Evolutionary conservation across 2,329 filamentous ascomycete species (phyloP).

Genomic region (Monosporascus ibericus): DNA sequence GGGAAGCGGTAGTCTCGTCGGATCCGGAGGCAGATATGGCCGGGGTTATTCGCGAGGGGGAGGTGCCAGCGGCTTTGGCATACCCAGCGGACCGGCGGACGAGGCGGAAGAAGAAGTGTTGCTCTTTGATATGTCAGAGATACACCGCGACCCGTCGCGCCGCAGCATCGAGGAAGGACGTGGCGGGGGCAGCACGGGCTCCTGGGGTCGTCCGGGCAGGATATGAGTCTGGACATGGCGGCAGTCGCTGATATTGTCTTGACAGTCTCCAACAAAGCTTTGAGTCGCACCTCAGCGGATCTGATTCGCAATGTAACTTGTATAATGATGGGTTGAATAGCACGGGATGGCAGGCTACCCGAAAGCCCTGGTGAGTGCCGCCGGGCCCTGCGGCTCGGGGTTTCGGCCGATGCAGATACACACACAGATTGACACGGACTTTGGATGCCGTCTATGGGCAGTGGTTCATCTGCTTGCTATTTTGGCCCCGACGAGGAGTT

Average conservation of each 20-base stretch:
- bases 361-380: no score
- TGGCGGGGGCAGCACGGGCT: conserved; percentile 32
- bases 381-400: no score
- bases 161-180: conserved; percentile 52
- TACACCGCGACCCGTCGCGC: conserved; percentile 50
- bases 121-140: conserved; percentile 68
- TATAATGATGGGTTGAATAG: conserved; percentile 2
- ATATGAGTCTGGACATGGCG: conserved; percentile 29
- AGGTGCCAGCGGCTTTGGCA: conserved; percentile 33
- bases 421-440: background rate
- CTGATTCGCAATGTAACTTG: background rate
- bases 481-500: no score
- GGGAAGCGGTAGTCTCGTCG: conserved; percentile 27
- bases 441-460: no score
- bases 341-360: background rate
- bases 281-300: background rate
- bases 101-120: conserved; percentile 62
- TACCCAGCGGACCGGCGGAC: conserved; percentile 36
- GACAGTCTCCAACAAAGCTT: background rate
- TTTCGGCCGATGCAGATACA: background rate
- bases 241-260: conserved; percentile 19
- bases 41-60: conserved; percentile 29
- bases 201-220: conserved; percentile 28
- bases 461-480: no score
- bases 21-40: conserved; percentile 25